These are phyloP conservation scores for Euptelea pleiosperma DNA, from an alignment of 164 flowering plant genomes.

Conservation along the genomic window DNA sequence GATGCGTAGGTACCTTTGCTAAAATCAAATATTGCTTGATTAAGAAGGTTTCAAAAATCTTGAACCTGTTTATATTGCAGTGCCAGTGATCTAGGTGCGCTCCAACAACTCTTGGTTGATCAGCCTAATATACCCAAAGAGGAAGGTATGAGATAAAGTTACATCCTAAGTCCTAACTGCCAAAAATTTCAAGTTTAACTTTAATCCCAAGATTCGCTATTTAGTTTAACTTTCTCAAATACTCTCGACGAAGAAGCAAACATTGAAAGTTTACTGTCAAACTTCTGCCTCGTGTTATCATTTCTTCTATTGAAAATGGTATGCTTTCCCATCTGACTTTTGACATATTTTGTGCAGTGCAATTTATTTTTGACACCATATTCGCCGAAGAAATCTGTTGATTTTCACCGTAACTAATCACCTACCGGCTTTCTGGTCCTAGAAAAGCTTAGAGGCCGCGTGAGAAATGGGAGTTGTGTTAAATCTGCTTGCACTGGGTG, in stretches of 20 bases:
- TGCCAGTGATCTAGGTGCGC: conserved; percentile 51
- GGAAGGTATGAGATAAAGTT: conserved; percentile 46
- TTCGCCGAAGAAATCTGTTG: conserved; percentile 20
- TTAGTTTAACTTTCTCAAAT: not conserved
- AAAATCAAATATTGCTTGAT: no score
- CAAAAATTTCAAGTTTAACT: not conserved
- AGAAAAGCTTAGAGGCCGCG: no score
- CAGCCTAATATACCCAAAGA: conserved; percentile 84
- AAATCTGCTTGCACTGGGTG: no score
- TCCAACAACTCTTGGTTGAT: conserved; percentile 70
- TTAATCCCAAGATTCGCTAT: not conserved
- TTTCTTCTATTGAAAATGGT: not conserved
- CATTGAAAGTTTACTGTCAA: not conserved
- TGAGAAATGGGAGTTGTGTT: no score
- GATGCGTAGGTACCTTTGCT: no score
- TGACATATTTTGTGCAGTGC: conserved; percentile 15
- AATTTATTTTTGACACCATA: conserved; percentile 21
- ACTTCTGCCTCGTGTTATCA: not conserved
- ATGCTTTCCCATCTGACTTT: not conserved
- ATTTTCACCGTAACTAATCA: no score
- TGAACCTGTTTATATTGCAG: conserved; percentile 28
- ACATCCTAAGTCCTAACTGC: not conserved
- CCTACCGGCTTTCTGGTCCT: no score
- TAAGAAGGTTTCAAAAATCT: not conserved
- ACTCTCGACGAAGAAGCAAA: not conserved